Evolutionary conservation across 1,284 basidiomycete species (phyloP).

Genomic region (Ceratobasidium sp.): DNA sequence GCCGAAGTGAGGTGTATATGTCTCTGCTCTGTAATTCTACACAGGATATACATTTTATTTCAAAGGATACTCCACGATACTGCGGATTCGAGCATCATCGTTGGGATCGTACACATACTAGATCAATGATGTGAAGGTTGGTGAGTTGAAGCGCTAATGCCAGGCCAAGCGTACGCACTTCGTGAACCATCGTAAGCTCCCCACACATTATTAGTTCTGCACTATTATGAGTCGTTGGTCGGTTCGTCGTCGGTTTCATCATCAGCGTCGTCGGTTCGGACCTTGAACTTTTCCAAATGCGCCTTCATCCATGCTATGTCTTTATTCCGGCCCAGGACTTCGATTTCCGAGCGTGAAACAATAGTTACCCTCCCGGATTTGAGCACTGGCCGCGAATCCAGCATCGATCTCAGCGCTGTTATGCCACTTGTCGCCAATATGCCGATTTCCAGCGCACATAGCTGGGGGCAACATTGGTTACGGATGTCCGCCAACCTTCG

Average conservation of each 20-base stretch:
- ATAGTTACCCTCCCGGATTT: neutral
- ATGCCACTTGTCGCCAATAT: neutral
- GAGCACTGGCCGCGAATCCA: neutral
- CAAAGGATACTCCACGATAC: too few species aligned
- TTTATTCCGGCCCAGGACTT: neutral
- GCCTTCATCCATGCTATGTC: neutral
- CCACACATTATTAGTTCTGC: neutral
- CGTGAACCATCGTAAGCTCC: neutral
- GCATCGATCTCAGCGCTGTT: neutral
- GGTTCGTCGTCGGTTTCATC: neutral
- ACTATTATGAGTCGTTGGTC: neutral
- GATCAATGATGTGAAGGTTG: neutral
- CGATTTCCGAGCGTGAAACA: neutral
- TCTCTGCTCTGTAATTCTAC: neutral
- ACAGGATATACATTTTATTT: neutral
- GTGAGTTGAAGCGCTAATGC: neutral
- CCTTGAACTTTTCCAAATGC: neutral
- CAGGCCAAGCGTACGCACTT: too few species aligned
- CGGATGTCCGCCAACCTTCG: neutral
- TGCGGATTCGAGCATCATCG: too few species aligned
- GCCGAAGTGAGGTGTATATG: neutral
- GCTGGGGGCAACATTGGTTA: neutral
- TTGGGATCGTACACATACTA: too few species aligned
- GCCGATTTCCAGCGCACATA: constrained; percentile 7
- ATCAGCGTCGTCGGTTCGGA: neutral